These are phyloP conservation scores for Hordeum marinum DNA, from an alignment of 176 grass and related monocot genomes.

Conservation along the genomic window DNA sequence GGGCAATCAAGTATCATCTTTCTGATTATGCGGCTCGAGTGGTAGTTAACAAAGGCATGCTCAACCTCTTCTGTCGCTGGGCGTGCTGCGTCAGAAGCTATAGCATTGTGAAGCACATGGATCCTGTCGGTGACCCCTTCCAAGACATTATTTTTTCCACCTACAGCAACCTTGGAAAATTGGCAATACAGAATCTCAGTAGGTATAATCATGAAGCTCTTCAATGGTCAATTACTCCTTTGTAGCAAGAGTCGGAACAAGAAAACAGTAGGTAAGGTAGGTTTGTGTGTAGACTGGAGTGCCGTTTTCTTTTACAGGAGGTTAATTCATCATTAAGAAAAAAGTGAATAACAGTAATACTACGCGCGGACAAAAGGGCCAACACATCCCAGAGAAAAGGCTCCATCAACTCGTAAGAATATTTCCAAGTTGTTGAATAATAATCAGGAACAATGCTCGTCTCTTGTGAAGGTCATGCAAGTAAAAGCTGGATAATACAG, in stretches of 20 bases:
- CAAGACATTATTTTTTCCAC: conserved; percentile 69
- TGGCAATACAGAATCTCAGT: not conserved
- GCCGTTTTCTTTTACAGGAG: not conserved
- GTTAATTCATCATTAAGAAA: not conserved
- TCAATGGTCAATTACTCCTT: not conserved
- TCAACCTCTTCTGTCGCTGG: conserved; percentile 61
- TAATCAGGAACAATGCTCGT: not conserved
- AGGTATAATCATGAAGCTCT: not conserved
- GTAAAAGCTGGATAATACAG: too few species aligned
- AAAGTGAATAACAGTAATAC: not conserved
- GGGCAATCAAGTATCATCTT: conserved; percentile 59
- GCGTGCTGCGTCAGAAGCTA: conserved; percentile 61
- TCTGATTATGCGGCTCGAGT: conserved; percentile 74
- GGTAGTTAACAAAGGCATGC: conserved; percentile 79
- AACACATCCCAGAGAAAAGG: not conserved
- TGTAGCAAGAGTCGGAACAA: not conserved
- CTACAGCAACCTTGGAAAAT: conserved; percentile 57
- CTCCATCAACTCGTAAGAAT: not conserved
- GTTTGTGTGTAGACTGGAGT: not conserved
- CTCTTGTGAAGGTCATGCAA: not conserved
- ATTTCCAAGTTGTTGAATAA: not conserved
- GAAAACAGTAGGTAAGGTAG: not conserved
- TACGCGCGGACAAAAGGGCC: not conserved
- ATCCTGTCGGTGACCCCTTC: conserved; percentile 35
- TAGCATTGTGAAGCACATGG: conserved; percentile 53